Evolutionary conservation across 139 green algal species (phyloP), one percentile per base, ranked within the genome.

Genomic region (Chlorella ohadii): DNA sequence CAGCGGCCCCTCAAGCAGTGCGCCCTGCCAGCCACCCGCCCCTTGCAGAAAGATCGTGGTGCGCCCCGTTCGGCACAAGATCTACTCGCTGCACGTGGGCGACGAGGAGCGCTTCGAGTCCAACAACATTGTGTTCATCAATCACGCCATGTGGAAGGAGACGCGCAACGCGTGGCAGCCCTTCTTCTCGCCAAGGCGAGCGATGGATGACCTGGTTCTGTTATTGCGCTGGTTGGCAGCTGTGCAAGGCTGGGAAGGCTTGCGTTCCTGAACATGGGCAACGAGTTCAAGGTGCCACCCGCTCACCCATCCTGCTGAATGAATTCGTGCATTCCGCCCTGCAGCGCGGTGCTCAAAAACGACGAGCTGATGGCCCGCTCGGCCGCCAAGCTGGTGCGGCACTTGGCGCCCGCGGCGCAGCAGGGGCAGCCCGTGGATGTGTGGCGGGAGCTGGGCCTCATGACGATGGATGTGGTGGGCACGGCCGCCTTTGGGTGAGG

Each of bases 401-500:
- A 67, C 41, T 55, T 81, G 74, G 28, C 33, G 74, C 5, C 34
- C 31, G 47, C 74, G 0, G 74, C 55, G 1, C 44, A 51, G 15
- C 33, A 33, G 33, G 74, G 74, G 7, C 33, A 34, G 55, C 15
- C 22, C 1, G 23, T 81, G 31, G 55, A 81, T 15, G 55, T 81
- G 0, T 81, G 74, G 55, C 55, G 74, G 1, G 74, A 61, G 34
- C 28, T 61, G 55, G 51, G 51, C 3, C 20, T 23, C 33, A 70
- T 81, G 55, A 81, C 74, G 4, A 61, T 68, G 70, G 74, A 81
- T 34, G 74, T 81, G 34, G 74, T 81, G 22, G 74, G 74, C 31
- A 81, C 33, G 55, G 55, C 33, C 11, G 74, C 74, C 33, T 81
- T 81, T 36, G 74, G 70, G 66, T 73, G 17, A 73, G 66, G 11